phyloP scores from a whole-genome alignment of 805 yeast species.

The Ogataea paradorogensis region DNA sequence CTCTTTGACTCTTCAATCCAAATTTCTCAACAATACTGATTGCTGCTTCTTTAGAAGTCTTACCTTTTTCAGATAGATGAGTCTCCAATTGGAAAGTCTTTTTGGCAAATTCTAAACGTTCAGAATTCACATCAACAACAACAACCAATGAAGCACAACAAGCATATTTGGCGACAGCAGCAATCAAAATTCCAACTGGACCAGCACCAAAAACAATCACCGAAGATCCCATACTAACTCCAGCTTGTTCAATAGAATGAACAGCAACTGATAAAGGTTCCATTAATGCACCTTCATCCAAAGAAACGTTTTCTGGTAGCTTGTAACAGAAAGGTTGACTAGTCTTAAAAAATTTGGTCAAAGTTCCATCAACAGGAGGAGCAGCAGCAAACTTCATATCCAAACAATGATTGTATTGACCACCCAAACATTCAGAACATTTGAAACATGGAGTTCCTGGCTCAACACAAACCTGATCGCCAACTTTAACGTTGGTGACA shows the following conservation, averaged over 20 bases:
- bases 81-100: constrained; percentile 12
- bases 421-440: constrained; percentile 39
- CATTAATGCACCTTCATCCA: constrained; percentile 45
- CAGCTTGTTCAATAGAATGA: constrained; percentile 54
- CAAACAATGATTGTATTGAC: constrained; percentile 41
- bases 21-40: constrained; percentile 15
- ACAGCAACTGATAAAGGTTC: constrained; percentile 61
- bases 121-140: constrained; percentile 13
- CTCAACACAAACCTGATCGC: constrained; percentile 62
- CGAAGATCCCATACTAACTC: constrained; percentile 26
- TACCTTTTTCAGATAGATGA: constrained; percentile 17
- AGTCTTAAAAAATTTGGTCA: constrained; percentile 38
- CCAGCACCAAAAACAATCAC: constrained; percentile 61
- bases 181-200: constrained; percentile 46
- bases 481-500: constrained; percentile 43
- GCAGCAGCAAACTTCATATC: constrained; percentile 41
- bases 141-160: constrained; percentile 13
- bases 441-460: constrained; percentile 53
- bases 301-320: constrained; percentile 29
- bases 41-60: constrained; percentile 21
- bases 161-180: constrained; percentile 26
- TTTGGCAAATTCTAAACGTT: constrained; percentile 32
- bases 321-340: constrained; percentile 28
- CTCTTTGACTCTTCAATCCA: constrained; percentile 6
- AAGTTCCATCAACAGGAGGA: constrained; percentile 35